phyloP scores from a whole-genome alignment of 495 filamentous ascomycete species.

The Polyplosphaeria fusca region DNA sequence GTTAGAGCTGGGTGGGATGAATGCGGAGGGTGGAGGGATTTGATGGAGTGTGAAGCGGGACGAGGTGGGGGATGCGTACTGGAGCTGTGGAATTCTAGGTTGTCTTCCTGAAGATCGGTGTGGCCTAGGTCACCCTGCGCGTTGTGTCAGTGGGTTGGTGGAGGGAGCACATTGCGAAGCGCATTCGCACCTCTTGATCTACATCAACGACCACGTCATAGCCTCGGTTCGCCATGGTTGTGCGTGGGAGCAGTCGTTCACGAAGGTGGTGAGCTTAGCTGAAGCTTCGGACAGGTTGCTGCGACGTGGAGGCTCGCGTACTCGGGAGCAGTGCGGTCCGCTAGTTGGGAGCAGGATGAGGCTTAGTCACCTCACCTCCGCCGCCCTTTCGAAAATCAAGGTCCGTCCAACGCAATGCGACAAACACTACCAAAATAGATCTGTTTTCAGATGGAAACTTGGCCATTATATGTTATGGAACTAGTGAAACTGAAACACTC shows the following conservation, averaged over 20 bases:
- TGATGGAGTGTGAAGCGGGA: background rate
- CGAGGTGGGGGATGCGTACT: constrained; percentile 48
- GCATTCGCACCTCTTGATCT: constrained; percentile 69
- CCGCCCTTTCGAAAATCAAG: too few species aligned
- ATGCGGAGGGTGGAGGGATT: constrained; percentile 49
- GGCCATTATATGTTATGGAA: too few species aligned
- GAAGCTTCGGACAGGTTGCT: constrained; percentile 23
- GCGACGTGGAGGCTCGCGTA: constrained; percentile 1
- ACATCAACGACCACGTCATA: constrained; percentile 98
- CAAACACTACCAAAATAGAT: too few species aligned
- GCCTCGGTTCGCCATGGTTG: constrained; percentile 71
- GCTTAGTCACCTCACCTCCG: too few species aligned
- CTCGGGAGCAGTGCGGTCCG: too few species aligned
- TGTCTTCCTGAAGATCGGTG: constrained; percentile 95
- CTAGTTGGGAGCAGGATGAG: background rate
- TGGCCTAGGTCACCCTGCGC: constrained; percentile 90
- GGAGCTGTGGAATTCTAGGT: constrained; percentile 97
- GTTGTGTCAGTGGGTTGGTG: too few species aligned
- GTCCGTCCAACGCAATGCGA: too few species aligned
- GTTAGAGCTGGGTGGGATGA: background rate
- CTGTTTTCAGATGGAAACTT: too few species aligned
- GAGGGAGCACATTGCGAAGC: too few species aligned
- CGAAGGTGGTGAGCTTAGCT: constrained; percentile 8
- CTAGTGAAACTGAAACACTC: too few species aligned
- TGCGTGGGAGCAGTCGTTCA: background rate